Evolutionary conservation across 768 basidiomycete species (phyloP), one percentile per base, ranked within the genome.

Genomic region (Pleurotus pulmonarius): DNA sequence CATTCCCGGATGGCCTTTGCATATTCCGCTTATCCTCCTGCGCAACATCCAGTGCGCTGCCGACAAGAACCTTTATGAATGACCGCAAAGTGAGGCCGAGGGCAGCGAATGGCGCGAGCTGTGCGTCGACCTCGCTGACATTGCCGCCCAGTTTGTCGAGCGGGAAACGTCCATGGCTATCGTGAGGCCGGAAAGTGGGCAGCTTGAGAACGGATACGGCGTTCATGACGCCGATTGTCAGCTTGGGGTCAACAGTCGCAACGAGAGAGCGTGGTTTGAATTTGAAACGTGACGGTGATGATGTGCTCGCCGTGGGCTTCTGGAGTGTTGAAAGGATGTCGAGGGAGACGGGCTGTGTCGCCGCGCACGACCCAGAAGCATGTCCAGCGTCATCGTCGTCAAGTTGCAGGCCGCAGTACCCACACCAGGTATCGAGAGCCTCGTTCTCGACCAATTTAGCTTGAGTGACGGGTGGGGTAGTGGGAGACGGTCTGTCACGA

Each of bases 31-130:
- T 72, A 61, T 79, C 74, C 25, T 65, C 62, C 20, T 65, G 61
- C 20, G 73, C 67, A 40, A 70, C 65, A 2, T 73, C 69, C 37
- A 77, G 52, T 15, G 75, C 81, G 25, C 67, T 68, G 29, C 63
- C 59, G 18, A 80, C 64, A 47, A 81, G 63, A 1, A 61, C 59
- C 13, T 69, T 67, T 5, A 77, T 59, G 49, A 81, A 75, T 26
- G 58, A 63, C 55, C 67, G 64, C 8, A 69, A 63, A 4, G 67
- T 59, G 15, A 78, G 58, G 7, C 77, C 66, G 15, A 83, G 63
- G 44, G 75, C 61, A 5, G 77, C 76, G 61, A 70, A 62, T 11
- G 79, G 76, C 15, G 75, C 74, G 9, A 82, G 61, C 15, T 62
- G 60, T 4, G 58, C 58, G 29, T 76, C 70, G n/a, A 79, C 65